Evolutionary conservation across 495 filamentous ascomycete genomes (phyloP), one percentile per base, ranked within the genome.

Genomic region (Penicillium cosmopolitanum): DNA sequence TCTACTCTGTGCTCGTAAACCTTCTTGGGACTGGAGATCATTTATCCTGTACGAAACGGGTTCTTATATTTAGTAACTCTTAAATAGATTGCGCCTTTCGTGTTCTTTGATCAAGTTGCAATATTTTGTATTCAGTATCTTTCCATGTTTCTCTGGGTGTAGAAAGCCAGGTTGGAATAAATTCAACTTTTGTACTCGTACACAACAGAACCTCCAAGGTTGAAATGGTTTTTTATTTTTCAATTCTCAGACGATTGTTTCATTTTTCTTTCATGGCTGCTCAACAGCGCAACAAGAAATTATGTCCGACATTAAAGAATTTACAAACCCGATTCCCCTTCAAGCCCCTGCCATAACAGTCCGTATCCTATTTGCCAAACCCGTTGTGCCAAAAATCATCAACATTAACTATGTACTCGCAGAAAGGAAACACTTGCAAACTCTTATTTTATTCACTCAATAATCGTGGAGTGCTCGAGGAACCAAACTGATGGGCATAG

Each of bases 381-480:
- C 15, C 16, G 7, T n/a, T 16, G 28, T 31, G 28, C 8, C 28
- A 31, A 4, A 46, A 46, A 46, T 18, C 43, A 16, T 46, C 12
- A 46, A 21, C 4, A 46, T 18, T 18, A 16, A 31, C 43, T 21
- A 46, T 46, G 8, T 46, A 46, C 43, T 18, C 21, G 15, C 21
- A 28, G 11, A 28, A 48, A 12, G 23, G 11, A 28, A 48, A 48
- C 19, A 28, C 3, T 3, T 23, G 23, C 2, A 48, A 46, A 21
- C 28, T 11, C 9, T n/a, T 28, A 12, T 16, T 18, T 35, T 28
- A 46, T 11, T 11, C 3, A 25, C 54, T 66, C 31, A 71, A 40
- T 58, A 66, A 57, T 71, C 68, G 58, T 71, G 68, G 18, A 71
- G 48, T 18, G 66, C 66, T 55, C 68, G 59, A 18, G 68, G 63